A percentile compares a stretch with the other conserved stretches of the same genome.
phyloP scores from a whole-genome alignment of 768 basidiomycete species.

The Lactarius tabidus region DNA sequence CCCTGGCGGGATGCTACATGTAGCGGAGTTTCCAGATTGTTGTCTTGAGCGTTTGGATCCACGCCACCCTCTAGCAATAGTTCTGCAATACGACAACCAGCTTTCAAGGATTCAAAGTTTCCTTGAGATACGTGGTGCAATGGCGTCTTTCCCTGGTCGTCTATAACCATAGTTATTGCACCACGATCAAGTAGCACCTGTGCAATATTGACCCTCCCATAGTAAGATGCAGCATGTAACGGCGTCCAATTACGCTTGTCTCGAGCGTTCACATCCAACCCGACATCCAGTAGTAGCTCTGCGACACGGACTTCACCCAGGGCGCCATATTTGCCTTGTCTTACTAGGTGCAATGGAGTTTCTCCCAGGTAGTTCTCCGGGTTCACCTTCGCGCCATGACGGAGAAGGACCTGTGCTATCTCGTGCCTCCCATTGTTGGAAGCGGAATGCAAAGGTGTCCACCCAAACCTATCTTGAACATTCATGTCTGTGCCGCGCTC shows the following conservation, averaged over 20 bases:
- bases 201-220: too few relatives aligned
- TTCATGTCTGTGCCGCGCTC: neutral
- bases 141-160: rapidly evolving
- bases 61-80: too few relatives aligned
- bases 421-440: neutral
- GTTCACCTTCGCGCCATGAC: neutral
- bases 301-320: neutral
- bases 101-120: neutral
- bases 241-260: too few relatives aligned
- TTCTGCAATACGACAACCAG: neutral
- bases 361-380: rapidly evolving
- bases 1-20: neutral
- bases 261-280: neutral
- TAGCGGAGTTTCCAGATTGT: too few relatives aligned
- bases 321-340: neutral
- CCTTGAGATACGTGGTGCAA: neutral
- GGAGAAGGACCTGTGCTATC: neutral
- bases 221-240: too few relatives aligned
- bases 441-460: neutral
- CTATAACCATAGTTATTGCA: neutral
- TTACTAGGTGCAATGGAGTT: neutral
- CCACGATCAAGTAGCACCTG: neutral
- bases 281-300: neutral
- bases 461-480: rapidly evolving
- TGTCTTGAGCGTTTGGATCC: too few relatives aligned